These are phyloP conservation scores for Thielaviopsis euricoi DNA, from an alignment of 2,329 filamentous ascomycete species.

Conservation along the genomic window DNA sequence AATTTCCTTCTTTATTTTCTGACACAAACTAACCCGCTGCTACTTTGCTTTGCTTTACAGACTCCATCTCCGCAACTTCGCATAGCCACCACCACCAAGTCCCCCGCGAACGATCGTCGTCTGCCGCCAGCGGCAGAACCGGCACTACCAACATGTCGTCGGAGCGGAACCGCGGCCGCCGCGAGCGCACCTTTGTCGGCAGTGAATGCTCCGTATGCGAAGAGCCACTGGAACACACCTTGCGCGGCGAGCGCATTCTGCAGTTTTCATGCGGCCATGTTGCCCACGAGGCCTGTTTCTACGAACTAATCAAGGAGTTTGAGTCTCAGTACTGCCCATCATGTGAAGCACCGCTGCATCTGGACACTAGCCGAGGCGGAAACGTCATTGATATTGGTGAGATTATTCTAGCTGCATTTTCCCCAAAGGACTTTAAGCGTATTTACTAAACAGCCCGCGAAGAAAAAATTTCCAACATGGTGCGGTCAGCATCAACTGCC, in stretches of 20 bases:
- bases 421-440: not conserved
- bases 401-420: conserved; percentile 12
- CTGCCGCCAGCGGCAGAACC: conserved; percentile 10
- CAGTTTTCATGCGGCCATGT: conserved; percentile 97
- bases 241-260: conserved; percentile 82
- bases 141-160: conserved; percentile 26
- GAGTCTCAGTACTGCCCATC: conserved; percentile 89
- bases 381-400: conserved; percentile 84
- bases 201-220: conserved; percentile 93
- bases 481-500: conserved; percentile 63
- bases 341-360: conserved; percentile 77
- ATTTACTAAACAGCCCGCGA: conserved; percentile 16
- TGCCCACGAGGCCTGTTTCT: conserved; percentile 95
- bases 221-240: conserved; percentile 86
- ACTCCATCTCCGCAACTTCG: conserved; percentile 8
- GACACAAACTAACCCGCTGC: not conserved
- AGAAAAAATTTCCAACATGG: conserved; percentile 93
- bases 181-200: conserved; percentile 89
- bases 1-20: not conserved
- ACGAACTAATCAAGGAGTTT: conserved; percentile 91
- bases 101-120: conserved; percentile 12
- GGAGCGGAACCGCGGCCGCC: conserved; percentile 61
- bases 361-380: conserved; percentile 83
- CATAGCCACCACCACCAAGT: conserved; percentile 13
- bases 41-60: too few species aligned